Evolutionary conservation across 106 monocot species (phyloP).

Genomic region (Iris macrosiphon): DNA sequence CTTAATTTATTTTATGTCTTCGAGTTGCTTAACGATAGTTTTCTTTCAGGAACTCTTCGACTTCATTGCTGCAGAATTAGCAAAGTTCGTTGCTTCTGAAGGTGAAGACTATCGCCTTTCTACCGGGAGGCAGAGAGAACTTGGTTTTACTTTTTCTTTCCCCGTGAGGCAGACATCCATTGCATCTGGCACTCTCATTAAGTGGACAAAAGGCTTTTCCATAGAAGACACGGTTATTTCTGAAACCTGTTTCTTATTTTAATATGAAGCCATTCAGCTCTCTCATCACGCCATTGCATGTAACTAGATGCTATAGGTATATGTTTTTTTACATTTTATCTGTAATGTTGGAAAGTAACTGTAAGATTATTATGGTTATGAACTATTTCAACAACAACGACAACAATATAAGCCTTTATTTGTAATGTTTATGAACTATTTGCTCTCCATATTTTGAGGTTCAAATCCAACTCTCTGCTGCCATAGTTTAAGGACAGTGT

Average conservation of each 20-base stretch:
- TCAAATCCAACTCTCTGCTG: no score
- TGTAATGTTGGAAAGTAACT: no score
- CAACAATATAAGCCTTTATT: no score
- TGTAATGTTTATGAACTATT: no score
- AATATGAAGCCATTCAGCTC: no score
- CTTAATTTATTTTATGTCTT: not conserved
- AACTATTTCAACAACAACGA: no score
- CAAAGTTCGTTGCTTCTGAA: constrained; percentile 69
- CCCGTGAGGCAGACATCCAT: constrained; percentile 83
- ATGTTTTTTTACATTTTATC: no score
- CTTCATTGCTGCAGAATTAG: constrained; percentile 66
- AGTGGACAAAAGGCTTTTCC: constrained; percentile 88
- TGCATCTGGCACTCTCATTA: constrained; percentile 74
- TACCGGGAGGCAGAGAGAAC: constrained; percentile 67
- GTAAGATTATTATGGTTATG: no score
- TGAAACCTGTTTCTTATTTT: not conserved
- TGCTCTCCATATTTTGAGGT: no score
- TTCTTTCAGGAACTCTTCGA: constrained; percentile 80
- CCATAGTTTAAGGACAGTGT: no score
- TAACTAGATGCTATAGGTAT: no score
- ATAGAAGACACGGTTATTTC: constrained; percentile 58
- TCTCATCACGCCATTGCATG: no score
- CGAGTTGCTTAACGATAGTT: not conserved
- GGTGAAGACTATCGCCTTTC: constrained; percentile 49
- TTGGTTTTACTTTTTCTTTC: constrained; percentile 94